Base-by-base conservation (phyloP, 1,284 basidiomycete genomes). In the Taiwanofungus camphoratus region DNA sequence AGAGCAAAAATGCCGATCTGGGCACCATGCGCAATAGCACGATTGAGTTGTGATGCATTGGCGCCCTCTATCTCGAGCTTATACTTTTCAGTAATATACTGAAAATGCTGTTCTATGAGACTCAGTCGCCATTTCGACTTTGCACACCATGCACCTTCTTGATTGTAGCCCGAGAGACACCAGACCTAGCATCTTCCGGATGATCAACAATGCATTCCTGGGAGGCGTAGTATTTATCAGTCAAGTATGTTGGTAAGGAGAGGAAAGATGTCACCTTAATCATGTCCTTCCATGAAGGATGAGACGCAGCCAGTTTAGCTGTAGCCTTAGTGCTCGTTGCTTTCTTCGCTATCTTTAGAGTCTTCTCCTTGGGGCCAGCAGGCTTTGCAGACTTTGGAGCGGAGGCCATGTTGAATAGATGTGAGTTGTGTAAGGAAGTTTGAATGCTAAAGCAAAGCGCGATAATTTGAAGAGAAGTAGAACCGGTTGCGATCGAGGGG, bases 81-180 rank as follows among this genome's bases (percentile, higher is more conserved):
- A 68, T 91, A 92, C 53, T 73, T 78, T 53, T 85, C 79, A 54
- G 84, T 81, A 30, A 87, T 78, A 63, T 69, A 92, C 80, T 88
- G 66, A 21, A 32, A 16, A n/a, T n/a, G n/a, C n/a, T n/a, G n/a
- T n/a, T n/a, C n/a, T n/a, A n/a, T n/a, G n/a, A n/a, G n/a, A n/a
- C n/a, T n/a, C n/a, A n/a, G n/a, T n/a, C n/a, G n/a, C n/a, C n/a
- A n/a, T n/a, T n/a, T n/a, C n/a, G n/a, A n/a, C n/a, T n/a, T n/a
- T n/a, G n/a, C n/a, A n/a, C n/a, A n/a, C n/a, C n/a, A n/a, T 16
- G 38, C 27, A 52, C 52, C 91, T 92, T 95, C 79, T 95, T 95
- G 68, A 96, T 89, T 56, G 84, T 82, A 42, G 85, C 82, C 41
- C 92, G 87, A 50, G 92, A 93, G 50, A 94, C 89, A 62, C 92